Percentiles rank a stretch among this genome's conserved stretches.
These are phyloP conservation scores for Nectriaceae sp. DNA, from an alignment of 2,329 filamentous ascomycete genomes.

Conservation along the genomic window DNA sequence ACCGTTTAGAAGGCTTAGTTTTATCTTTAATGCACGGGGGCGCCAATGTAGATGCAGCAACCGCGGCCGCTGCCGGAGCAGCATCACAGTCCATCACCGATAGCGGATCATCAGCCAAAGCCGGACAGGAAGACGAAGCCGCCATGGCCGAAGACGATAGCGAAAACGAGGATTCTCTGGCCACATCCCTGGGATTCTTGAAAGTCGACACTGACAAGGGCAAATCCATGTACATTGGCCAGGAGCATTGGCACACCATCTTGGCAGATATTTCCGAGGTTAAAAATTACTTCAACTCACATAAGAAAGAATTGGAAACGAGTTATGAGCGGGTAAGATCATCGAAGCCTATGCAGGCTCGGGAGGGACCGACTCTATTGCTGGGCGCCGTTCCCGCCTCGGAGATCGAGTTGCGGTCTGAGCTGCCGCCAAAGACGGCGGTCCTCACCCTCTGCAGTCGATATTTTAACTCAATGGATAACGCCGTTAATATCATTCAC, in stretches of 20 bases:
- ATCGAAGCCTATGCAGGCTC: conserved; percentile 60
- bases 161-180: conserved; percentile 68
- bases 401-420: conserved; percentile 75
- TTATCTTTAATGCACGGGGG: conserved; percentile 93
- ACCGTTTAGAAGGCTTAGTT: conserved; percentile 89
- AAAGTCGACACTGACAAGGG: conserved; percentile 78
- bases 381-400: conserved; percentile 73
- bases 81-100: conserved; percentile 41
- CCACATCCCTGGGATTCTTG: conserved; percentile 76
- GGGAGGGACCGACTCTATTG: conserved; percentile 73
- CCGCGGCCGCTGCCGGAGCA: conserved; percentile 34
- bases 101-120: conserved; percentile 47
- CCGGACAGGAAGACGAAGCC: conserved; percentile 59
- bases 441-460: conserved; percentile 84
- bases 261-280: conserved; percentile 87
- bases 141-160: conserved; percentile 53
- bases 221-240: conserved; percentile 79
- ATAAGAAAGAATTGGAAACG: conserved; percentile 87
- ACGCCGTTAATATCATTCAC: conserved; percentile 74
- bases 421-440: conserved; percentile 77
- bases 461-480: conserved; percentile 84
- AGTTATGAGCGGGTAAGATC: conserved; percentile 76
- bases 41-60: conserved; percentile 48
- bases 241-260: conserved; percentile 82
- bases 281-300: conserved; percentile 81